Evolutionary conservation across 2,329 filamentous ascomycete genomes (phyloP), one percentile per base, ranked within the genome.

Genomic region (Xenosphaeropsis pyriputrescens): DNA sequence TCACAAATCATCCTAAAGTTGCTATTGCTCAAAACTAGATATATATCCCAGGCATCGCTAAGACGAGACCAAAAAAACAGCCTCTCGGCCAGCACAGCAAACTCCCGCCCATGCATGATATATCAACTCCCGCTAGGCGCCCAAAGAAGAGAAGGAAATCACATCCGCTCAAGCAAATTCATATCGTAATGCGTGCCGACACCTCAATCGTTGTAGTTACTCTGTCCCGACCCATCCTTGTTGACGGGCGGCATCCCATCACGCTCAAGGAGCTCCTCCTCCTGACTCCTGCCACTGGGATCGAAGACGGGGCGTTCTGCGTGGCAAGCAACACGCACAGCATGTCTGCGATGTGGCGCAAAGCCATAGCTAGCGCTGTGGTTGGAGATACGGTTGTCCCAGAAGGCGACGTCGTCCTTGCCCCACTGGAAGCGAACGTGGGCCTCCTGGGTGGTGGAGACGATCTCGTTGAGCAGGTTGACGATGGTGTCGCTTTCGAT

Each of bases 351-450:
- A 44, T 74, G 70, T 2, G 70, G 69, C 2, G 63, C 60, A 44
- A 74, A 74, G 6, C 70, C 70, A 45, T 72, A 74, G 1, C 67
- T 62, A 6, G 69, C 69, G 3, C 62, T 60, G 43, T 73, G 69
- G 39, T 70, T 72, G 60, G 67, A 44, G 29, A 66, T 58, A 14
- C 75, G 60, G 44, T 80, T 81, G 50, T 81, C 76, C 76, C 77
- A 82, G 41, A 82, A 66, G 0, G 75, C 75, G 2, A 83, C 71
- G 40, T 79, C 78, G 32, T 71, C 67, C 43, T 72, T 67, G 32
- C 66, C 63, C 76, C 77, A 80, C 45, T 70, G 65, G 49, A 79
- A 74, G 14, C 79, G 67, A 5, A 72, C 77, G 47, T 85, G 79
- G 41, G 79, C 63, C 54, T 86, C 81, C 32, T 79, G 77, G 6